A percentile compares a stretch with the other conserved stretches of the same genome.
These are phyloP conservation scores for Colletotrichum truncatum DNA, from an alignment of 2,329 filamentous ascomycete species.

Conservation along the genomic window DNA sequence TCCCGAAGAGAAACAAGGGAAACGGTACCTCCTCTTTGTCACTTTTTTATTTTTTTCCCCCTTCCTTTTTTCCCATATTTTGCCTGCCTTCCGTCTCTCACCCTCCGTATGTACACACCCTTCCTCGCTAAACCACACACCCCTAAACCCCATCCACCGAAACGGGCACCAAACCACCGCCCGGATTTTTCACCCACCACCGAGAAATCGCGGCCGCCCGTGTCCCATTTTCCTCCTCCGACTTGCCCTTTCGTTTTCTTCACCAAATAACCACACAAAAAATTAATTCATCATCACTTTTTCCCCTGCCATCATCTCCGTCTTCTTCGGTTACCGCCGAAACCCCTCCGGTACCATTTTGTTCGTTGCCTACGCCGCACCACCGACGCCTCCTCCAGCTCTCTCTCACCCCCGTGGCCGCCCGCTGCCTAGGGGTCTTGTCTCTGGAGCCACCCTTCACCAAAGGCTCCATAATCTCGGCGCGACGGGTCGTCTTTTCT, in stretches of 20 bases:
- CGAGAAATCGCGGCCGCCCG: conserved; percentile 29
- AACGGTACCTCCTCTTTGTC: neutral
- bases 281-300: neutral
- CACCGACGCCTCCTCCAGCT: neutral
- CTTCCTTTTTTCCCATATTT: neutral
- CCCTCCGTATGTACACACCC: neutral
- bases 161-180: conserved; percentile 19
- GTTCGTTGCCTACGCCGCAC: neutral
- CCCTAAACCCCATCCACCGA: neutral
- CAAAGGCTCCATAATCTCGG: conserved; percentile 28
- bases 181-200: conserved; percentile 29
- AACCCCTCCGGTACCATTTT: neutral
- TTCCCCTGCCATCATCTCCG: neutral
- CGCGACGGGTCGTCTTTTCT: conserved; percentile 31
- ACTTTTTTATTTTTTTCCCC: neutral
- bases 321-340: conserved; percentile 7
- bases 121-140: neutral
- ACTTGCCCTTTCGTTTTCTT: neutral
- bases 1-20: neutral
- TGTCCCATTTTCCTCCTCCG: conserved; percentile 13
- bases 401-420: neutral
- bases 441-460: conserved; percentile 29
- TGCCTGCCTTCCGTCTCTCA: neutral
- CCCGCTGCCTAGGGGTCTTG: conserved; percentile 17
- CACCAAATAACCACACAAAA: neutral